phyloP scores from a whole-genome alignment of 495 filamentous ascomycete genomes.

The Talaromyces ruber region DNA sequence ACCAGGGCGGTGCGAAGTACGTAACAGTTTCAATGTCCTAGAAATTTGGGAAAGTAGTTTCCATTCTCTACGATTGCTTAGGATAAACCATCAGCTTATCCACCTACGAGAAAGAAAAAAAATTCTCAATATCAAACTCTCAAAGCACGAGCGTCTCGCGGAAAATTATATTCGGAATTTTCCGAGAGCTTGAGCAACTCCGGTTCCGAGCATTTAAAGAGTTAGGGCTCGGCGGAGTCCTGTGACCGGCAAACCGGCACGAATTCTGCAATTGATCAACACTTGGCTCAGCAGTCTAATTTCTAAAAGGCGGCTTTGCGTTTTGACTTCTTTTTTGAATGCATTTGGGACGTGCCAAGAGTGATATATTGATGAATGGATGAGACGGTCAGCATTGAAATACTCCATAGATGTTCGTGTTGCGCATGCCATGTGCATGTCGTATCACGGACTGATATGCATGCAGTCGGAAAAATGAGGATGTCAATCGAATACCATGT shows the following conservation, averaged over 20 bases:
- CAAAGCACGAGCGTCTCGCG: not conserved
- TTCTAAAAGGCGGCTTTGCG: not conserved
- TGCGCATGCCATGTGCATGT: not conserved
- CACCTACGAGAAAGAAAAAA: not conserved
- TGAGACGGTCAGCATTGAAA: not conserved
- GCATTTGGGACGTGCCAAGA: not conserved
- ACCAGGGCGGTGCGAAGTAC: not conserved
- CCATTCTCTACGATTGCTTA: not conserved
- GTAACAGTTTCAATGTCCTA: not conserved
- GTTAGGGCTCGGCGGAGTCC: not conserved
- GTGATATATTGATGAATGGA: not conserved
- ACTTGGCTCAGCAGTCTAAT: not conserved
- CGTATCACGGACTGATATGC: not conserved
- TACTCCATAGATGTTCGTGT: not conserved
- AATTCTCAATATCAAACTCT: not conserved
- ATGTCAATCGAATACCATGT: not conserved
- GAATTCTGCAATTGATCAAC: not conserved
- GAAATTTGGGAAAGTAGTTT: not conserved
- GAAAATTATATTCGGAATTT: not conserved
- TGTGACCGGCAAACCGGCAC: conserved; percentile 6
- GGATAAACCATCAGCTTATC: not conserved
- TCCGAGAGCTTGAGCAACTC: not conserved
- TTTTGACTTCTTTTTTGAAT: not conserved
- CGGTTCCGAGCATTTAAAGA: not conserved
- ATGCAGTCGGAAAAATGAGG: not conserved